Conservation (phyloP, 2,329 filamentous ascomycete species). For the Fusarium napiforme region DNA sequence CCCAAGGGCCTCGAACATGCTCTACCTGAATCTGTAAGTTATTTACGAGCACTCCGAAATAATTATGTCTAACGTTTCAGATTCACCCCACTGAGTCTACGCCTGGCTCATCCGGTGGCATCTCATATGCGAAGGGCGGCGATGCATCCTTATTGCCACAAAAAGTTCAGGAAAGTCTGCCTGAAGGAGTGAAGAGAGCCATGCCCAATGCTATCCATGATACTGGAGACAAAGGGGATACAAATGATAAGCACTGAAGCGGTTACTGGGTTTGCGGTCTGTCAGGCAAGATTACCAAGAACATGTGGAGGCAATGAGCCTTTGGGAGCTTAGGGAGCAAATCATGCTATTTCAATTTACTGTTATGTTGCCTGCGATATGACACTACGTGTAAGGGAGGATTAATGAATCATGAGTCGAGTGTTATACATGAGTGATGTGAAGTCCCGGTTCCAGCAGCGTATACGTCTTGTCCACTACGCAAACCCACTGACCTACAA, state of each 20-base stretch:
- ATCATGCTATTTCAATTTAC: neutral
- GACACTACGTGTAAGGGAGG: fast-evolving
- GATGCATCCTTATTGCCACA: conserved; percentile 36
- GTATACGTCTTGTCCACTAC: neutral
- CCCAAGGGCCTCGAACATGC: conserved; percentile 33
- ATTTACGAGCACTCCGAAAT: fast-evolving
- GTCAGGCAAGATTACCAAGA: neutral
- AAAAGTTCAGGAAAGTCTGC: conserved; percentile 40
- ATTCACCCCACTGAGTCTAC: conserved; percentile 36
- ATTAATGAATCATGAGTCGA: neutral
- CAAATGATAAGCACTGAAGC: conserved; percentile 9
- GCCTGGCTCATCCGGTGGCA: conserved; percentile 25
- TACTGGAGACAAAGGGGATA: conserved; percentile 23
- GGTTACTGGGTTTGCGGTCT: neutral
- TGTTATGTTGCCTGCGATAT: neutral
- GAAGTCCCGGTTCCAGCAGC: neutral
- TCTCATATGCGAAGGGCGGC: conserved; percentile 35
- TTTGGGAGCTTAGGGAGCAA: neutral
- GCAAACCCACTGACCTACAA: neutral
- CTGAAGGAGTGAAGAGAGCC: conserved; percentile 37
- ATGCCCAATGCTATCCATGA: conserved; percentile 37
- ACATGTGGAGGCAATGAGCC: fast-evolving
- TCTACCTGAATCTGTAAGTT: conserved; percentile 37
- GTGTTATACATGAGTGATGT: neutral
- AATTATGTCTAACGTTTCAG: neutral